These are phyloP conservation scores for Setomelanomma holmii DNA, from an alignment of 2,329 filamentous ascomycete genomes.

Conservation along the genomic window DNA sequence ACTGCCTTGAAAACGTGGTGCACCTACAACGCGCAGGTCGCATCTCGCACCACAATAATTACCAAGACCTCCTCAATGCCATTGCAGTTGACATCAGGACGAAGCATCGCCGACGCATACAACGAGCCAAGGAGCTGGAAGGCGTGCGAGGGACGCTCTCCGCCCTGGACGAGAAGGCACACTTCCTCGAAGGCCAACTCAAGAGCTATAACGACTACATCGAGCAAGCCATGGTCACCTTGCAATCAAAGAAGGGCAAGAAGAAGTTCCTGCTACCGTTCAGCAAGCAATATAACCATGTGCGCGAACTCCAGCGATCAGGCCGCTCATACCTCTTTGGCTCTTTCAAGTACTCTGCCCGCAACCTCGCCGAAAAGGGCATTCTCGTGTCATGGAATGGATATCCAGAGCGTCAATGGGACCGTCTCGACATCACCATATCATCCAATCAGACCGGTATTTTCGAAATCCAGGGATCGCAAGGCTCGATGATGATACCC, in stretches of 20 bases:
- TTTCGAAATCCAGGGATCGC: constrained; percentile 89
- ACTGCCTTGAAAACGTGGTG: constrained; percentile 92
- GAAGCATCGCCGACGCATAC: constrained; percentile 91
- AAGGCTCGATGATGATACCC: constrained; percentile 93
- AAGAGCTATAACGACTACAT: constrained; percentile 99
- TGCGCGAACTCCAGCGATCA: constrained; percentile 89
- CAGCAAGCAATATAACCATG: constrained; percentile 98
- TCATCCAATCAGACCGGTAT: constrained; percentile 92
- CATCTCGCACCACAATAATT: constrained; percentile 85
- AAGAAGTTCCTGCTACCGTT: constrained; percentile 95
- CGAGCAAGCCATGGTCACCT: constrained; percentile 95
- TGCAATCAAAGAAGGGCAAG: constrained; percentile 96
- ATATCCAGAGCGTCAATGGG: constrained; percentile 82
- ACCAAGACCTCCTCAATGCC: constrained; percentile 97
- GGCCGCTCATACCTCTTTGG: constrained; percentile 97
- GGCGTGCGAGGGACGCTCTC: constrained; percentile 76
- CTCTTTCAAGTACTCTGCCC: constrained; percentile 94
- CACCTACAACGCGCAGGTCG: constrained; percentile 84
- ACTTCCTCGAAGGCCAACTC: constrained; percentile 91
- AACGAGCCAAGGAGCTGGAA: constrained; percentile 90
- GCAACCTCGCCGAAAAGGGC: constrained; percentile 88
- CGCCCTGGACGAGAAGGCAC: constrained; percentile 83
- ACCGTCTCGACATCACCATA: constrained; percentile 92
- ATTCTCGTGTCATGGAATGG: constrained; percentile 92
- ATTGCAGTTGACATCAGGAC: constrained; percentile 97